phyloP scores from a whole-genome alignment of 1,284 basidiomycete species.

The Malassezia brasiliensis region DNA sequence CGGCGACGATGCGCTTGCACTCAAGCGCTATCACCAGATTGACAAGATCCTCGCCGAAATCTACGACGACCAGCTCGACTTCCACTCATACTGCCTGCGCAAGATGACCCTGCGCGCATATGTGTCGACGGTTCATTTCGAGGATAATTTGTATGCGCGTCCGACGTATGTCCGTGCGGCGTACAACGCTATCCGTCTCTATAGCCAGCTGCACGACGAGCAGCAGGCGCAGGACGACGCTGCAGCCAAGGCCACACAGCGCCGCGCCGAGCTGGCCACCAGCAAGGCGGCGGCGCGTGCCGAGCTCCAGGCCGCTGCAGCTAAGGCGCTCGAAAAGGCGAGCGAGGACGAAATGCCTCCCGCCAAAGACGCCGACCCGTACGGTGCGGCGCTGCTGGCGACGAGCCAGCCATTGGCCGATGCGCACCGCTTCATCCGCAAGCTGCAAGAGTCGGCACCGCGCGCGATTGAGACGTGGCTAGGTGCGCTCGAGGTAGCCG shows the following conservation, averaged over 20 bases:
- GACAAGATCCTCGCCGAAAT: constrained; percentile 76
- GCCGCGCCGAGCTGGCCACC: constrained; percentile 8
- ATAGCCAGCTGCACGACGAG: constrained; percentile 51
- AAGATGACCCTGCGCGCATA: constrained; percentile 82
- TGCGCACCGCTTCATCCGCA: constrained; percentile 65
- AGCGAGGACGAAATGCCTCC: constrained; percentile 51
- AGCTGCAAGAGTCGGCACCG: constrained; percentile 53
- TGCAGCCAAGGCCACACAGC: constrained; percentile 14
- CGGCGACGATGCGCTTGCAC: constrained; percentile 65
- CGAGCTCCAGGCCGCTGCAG: constrained; percentile 12
- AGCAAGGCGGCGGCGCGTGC: constrained; percentile 28
- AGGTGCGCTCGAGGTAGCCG: constrained; percentile 67
- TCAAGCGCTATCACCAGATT: constrained; percentile 75
- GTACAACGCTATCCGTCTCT: constrained; percentile 63
- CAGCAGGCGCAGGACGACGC: constrained; percentile 27
- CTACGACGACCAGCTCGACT: constrained; percentile 95
- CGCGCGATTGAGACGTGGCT: constrained; percentile 65
- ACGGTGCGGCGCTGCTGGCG: constrained; percentile 24
- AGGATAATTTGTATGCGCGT: constrained; percentile 67
- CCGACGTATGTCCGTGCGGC: constrained; percentile 68
- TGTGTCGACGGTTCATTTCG: constrained; percentile 67
- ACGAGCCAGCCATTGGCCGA: constrained; percentile 57
- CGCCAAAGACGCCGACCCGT: constrained; percentile 46
- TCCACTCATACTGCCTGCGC: constrained; percentile 87
- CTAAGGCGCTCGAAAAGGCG: constrained; percentile 18